Conservation (phyloP, 768 basidiomycete genomes). For the Boletus edulis region DNA sequence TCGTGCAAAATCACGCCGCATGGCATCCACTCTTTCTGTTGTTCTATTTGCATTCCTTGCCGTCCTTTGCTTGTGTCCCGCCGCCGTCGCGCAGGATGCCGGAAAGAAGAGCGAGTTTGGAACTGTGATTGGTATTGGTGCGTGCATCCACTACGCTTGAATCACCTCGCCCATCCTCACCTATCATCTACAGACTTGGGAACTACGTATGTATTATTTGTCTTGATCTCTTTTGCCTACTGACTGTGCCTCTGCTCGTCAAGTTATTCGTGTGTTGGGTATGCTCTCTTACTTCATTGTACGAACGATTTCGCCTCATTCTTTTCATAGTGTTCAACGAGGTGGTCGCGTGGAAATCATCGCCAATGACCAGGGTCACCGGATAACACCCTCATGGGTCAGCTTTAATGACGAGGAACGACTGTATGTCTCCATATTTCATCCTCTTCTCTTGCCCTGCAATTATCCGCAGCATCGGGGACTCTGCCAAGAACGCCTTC, state of each 20-base stretch:
- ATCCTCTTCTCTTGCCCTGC: neutral
- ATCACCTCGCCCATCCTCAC: neutral
- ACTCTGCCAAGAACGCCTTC: conserved; percentile 95
- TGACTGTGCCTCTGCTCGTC: conserved; percentile 18
- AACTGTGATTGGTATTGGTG: conserved; percentile 91
- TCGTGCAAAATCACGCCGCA: conserved; percentile 55
- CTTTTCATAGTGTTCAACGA: conserved; percentile 62
- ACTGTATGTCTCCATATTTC: conserved; percentile 34
- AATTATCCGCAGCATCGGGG: conserved; percentile 59
- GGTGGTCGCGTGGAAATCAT: conserved; percentile 88
- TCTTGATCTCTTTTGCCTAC: neutral
- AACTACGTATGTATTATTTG: conserved; percentile 62
- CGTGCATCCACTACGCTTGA: conserved; percentile 19
- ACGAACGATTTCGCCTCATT: neutral
- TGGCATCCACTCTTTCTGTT: conserved; percentile 58
- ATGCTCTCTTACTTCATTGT: conserved; percentile 27
- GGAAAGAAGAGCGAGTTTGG: conserved; percentile 70
- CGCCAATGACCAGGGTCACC: conserved; percentile 87
- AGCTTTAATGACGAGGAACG: conserved; percentile 78
- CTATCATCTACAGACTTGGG: conserved; percentile 64
- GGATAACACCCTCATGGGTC: conserved; percentile 89
- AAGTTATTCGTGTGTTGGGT: conserved; percentile 97
- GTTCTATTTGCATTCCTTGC: conserved; percentile 64
- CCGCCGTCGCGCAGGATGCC: conserved; percentile 59
- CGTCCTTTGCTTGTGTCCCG: conserved; percentile 67